Base-by-base conservation (phyloP, 1,284 basidiomycete genomes). In the Cutaneotrichosporon cavernicola region DNA sequence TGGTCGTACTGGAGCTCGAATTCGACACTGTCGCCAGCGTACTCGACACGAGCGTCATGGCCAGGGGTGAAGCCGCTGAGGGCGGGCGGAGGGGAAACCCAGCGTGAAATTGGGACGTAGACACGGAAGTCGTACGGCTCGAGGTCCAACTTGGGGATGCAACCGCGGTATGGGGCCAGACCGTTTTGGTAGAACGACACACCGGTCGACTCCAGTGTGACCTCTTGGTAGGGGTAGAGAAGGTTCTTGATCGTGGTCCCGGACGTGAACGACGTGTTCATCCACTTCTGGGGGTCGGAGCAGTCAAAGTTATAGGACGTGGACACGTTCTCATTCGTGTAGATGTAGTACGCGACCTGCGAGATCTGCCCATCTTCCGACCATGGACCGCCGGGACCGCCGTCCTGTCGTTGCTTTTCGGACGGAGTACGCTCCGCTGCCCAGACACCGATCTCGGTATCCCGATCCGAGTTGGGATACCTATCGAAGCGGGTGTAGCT, bases 381-480 rank as follows among this genome's bases (percentile, higher is more conserved):
- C 57, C 66, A 67, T 22, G 5, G 30, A 61, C 77, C 77, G 30
- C 69, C 87, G 2, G 80, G 81, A 52, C 58, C 62, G 13, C 51
- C 49, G 5, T 38, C 51, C n/a, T 67, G 68, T 4, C 75, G 85
- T 76, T 91, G 88, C 64, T 80, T 80, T 31, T 74, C 79, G 1
- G 80, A 32, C 14, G 84, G 87, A 4, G 87, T 83, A 38, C 91
- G 87, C 5, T 87, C 86, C 22, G 88, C 85, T 1, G 90, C 89
- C 89, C 90, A 95, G 18, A 93, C 82, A 66, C 92, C 92, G 83
- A 92, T 86, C 78, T 94, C 90, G 0, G 92, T 92, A 53, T 76
- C 74, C 0, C 90, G 91, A 75, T 92, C 91, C 18, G 92, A 95
- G 76, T 92, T 91, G 5, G 91, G 90, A 10, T 89, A 86, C 64